Evolutionary conservation across 1,284 basidiomycete species (phyloP), one percentile per base, ranked within the genome.

Genomic region (Uromyces viciae-fabae): DNA sequence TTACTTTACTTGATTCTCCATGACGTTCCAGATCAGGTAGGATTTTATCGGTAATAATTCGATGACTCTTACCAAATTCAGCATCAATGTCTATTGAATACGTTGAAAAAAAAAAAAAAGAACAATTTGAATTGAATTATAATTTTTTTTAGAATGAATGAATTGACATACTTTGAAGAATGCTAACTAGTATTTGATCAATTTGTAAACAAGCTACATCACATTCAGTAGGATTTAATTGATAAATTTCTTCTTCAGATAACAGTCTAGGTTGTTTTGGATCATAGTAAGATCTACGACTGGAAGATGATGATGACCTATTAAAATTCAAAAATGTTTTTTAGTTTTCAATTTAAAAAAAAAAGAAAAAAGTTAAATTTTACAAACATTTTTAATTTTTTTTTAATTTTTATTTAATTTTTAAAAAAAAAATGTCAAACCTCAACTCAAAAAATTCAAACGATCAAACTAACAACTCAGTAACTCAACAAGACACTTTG

Each of bases 291-390:
- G 62, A 66, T 49, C 75, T 43, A n/a, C 62, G 60, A 69, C 42
- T 68, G 46, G 75, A 77, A 11, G 75, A 77, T 73, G 71, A 73
- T 49, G 75, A 77, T 73, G 71, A 73, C 71, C 71, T 73, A 73
- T 69, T 69, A 14, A n/a, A 15, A 28, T n/a, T 69, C 66, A 69
- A n/a, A n/a, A n/a, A n/a, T n/a, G n/a, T n/a, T n/a, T n/a, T n/a
- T n/a, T n/a, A n/a, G n/a, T n/a, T n/a, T n/a, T n/a, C n/a, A n/a
- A n/a, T n/a, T n/a, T n/a, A n/a, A n/a, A n/a, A n/a, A n/a, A n/a
- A n/a, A n/a, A n/a, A n/a, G n/a, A n/a, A n/a, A n/a, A n/a, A n/a
- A n/a, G n/a, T n/a, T n/a, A n/a, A n/a, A n/a, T n/a, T n/a, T n/a
- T n/a, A n/a, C n/a, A n/a, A n/a, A n/a, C n/a, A n/a, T n/a, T n/a